Base-by-base conservation (phyloP, 768 basidiomycete species). In the Boletus vinaceobasis region DNA sequence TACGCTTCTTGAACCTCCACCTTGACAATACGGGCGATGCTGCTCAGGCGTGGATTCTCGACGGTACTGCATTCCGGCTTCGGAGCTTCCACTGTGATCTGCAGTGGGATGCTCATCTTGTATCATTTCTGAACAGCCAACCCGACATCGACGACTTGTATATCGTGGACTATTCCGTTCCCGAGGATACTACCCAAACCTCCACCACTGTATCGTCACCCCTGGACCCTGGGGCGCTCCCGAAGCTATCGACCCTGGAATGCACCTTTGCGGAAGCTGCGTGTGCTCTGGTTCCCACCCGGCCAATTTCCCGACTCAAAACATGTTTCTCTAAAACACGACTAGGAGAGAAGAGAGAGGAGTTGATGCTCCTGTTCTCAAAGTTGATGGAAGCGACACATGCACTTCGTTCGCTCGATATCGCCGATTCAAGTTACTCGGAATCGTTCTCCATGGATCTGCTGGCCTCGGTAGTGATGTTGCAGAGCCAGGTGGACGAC, bases 231-330 rank as follows among this genome's bases (percentile, higher is more conserved):
- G 65, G 36, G 61, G 75, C 68, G 35, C 75, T 87, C 26, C 79
- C 82, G 35, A 70, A 71, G 44, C 71, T 87, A 23, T 73, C 79
- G 6, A 77, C 71, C 26, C 66, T 88, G 39, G 84, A 87, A 68
- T 87, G 86, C 67, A 85, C 85, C 2, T 87, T 87, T 66, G 71
- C 79, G 17, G 85, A 85, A 67, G 86, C 85, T 1, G 85, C 81
- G 4, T 74, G 74, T 46, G 75, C 75, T 15, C 68, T 87, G 10
- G 76, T 81, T 21, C 84, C 86, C 1, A 74, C 74, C 11, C 77
- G 86, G 3, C 85, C 86, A 7, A 68, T 88, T 38, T 76, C 79
- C 2, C 79, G 78, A 50, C 74, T 88, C 53, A 87, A 87, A 68
- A 86, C 85, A 7, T 87, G 86, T 62, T 84, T 87, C 66, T 85